Conservation (phyloP, 2,329 filamentous ascomycete species). For the Camillea tinctor region DNA sequence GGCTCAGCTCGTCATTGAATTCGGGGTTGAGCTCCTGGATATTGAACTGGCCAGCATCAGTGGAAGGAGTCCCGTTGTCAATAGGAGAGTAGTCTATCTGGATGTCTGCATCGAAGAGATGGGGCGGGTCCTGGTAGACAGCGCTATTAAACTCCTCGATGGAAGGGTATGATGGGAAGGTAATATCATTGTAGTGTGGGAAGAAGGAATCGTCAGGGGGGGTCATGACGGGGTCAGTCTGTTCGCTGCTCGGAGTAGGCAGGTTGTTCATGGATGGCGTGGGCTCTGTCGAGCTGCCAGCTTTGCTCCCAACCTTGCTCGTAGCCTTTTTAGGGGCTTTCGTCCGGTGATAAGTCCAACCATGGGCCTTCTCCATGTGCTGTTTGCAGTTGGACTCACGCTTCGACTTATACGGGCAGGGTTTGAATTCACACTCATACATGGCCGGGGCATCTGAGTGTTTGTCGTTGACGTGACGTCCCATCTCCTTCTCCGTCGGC, state of each 20-base stretch:
- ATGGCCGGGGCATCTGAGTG: slow-evolving; percentile 78
- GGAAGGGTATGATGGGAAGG: slow-evolving; percentile 50
- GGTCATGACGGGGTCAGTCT: slow-evolving; percentile 55
- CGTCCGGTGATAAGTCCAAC: slow-evolving; percentile 85
- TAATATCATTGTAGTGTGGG: slow-evolving; percentile 34
- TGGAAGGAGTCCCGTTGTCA: slow-evolving; percentile 52
- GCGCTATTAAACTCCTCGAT: slow-evolving; percentile 47
- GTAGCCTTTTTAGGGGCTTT: slow-evolving; percentile 76
- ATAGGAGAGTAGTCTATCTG: slow-evolving; percentile 43
- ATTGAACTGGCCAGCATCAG: slow-evolving; percentile 49
- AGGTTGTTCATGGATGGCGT: slow-evolving; percentile 61
- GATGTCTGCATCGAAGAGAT: slow-evolving; percentile 39
- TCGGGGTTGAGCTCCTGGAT: slow-evolving; percentile 45
- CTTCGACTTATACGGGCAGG: slow-evolving; percentile 92
- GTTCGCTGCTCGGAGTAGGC: slow-evolving; percentile 60
- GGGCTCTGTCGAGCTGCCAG: slow-evolving; percentile 47
- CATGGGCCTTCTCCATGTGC: slow-evolving; percentile 97
- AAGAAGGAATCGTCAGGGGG: slow-evolving; percentile 51
- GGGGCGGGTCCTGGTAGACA: slow-evolving; percentile 36
- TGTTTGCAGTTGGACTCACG: slow-evolving; percentile 96
- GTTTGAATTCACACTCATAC: slow-evolving; percentile 78
- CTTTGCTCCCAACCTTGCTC: slow-evolving; percentile 43
- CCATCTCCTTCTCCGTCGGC: slow-evolving; percentile 97
- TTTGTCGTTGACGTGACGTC: slow-evolving; percentile 94
- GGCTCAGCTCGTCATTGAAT: slow-evolving; percentile 58